Percentiles rank a stretch among this genome's conserved stretches.
These are phyloP conservation scores for Phialocephala sp. DNA, from an alignment of 2,329 filamentous ascomycete species.

Conservation along the genomic window DNA sequence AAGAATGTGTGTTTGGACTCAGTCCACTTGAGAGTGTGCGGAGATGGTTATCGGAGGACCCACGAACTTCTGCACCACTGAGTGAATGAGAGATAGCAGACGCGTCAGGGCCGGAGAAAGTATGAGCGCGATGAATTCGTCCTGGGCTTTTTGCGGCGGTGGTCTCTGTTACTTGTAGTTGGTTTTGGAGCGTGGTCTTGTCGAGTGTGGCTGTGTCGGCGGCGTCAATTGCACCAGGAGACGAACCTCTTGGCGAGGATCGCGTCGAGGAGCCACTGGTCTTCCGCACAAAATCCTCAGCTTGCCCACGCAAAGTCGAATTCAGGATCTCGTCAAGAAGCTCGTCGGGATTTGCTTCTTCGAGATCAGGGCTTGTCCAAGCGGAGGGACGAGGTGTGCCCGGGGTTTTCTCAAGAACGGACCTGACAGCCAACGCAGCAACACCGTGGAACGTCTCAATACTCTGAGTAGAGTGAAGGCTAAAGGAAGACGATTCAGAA, in stretches of 20 bases:
- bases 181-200: background rate
- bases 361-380: background rate
- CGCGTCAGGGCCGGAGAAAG: background rate
- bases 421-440: too few relatives aligned
- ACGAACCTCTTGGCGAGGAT: background rate
- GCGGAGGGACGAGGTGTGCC: too few relatives aligned
- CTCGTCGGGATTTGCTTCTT: background rate
- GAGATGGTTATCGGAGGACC: background rate
- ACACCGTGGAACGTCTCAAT: too few relatives aligned
- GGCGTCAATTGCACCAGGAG: background rate
- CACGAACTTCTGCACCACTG: background rate
- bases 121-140: background rate
- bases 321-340: background rate
- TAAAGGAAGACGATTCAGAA: background rate
- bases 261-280: background rate
- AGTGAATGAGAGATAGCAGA: background rate
- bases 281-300: background rate
- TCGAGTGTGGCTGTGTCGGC: slow-evolving; percentile 6
- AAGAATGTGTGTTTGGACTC: background rate
- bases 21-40: background rate
- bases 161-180: background rate
- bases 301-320: background rate
- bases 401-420: too few relatives aligned
- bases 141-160: background rate
- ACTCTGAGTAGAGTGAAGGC: background rate